Conservation (phyloP, 139 green algal genomes). For the Tetradesmus lagerheimii region DNA sequence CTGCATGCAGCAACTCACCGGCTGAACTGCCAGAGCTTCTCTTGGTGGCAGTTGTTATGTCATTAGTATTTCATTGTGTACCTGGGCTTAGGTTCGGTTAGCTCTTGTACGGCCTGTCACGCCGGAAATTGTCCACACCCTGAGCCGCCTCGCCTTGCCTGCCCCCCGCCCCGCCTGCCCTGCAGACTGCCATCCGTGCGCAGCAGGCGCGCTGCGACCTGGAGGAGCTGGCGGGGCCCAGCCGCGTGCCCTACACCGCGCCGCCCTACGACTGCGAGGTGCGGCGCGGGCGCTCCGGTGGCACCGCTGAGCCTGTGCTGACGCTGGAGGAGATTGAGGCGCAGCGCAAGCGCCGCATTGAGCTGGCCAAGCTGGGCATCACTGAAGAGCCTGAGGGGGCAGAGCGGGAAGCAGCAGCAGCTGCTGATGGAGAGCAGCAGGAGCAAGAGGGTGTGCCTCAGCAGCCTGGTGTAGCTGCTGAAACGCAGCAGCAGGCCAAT, state of each 20-base stretch:
- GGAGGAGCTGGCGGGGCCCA: neutral
- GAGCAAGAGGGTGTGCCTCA: neutral
- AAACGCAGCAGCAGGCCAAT: neutral
- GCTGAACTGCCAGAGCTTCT: neutral
- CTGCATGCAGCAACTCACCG: neutral
- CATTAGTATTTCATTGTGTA: too few species aligned
- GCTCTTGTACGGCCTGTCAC: neutral
- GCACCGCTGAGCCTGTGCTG: neutral
- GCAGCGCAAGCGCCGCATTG: neutral
- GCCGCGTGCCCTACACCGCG: neutral
- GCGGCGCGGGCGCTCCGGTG: conserved; percentile 17
- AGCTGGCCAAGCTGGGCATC: neutral
- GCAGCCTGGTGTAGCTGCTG: neutral
- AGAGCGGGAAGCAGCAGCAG: neutral
- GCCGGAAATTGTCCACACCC: too few species aligned
- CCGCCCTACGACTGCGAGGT: conserved; percentile 17
- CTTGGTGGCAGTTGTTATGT: too few species aligned
- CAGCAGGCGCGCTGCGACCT: neutral
- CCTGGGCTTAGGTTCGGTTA: too few species aligned
- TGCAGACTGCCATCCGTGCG: conserved; percentile 42
- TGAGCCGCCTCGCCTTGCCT: too few species aligned
- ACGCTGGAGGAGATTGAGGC: neutral
- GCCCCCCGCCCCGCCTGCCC: too few species aligned
- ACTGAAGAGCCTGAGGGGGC: neutral
- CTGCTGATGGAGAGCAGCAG: neutral